Base-by-base conservation (phyloP, 1,284 basidiomycete genomes). In the Singerocomus inundabilis region DNA sequence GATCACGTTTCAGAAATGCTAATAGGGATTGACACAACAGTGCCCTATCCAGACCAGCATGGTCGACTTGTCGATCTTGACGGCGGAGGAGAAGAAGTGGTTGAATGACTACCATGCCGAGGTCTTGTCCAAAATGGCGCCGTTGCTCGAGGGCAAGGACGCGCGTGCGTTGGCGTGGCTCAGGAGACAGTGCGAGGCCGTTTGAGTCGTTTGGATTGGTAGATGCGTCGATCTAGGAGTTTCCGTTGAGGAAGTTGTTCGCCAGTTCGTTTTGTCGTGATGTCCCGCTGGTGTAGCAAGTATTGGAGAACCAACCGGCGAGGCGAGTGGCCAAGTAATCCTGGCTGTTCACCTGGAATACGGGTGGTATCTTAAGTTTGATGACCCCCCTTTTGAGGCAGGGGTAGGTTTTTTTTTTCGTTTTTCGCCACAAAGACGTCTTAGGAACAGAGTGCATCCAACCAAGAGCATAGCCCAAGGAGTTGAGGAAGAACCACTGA, bases 1-100 rank as follows among this genome's bases (percentile, higher is more conserved):
- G 11, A 58, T 59, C 28, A 41, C 39, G 36, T 46, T 12, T 32
- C 21, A 4, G 49, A 18, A 31, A 18, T 5, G 6, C 35, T 61
- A 13, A 63, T n/a, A 6, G 15, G n/a, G 13, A 11, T 41, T 36
- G 31, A 26, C 10, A 16, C 16, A 43, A 26, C 16, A 86, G 86
- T 89, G 82, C 55, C 96, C 96, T 0, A 93, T 98, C 36, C 91
- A 96, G 61, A 91, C 87, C 51, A 91, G 82, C 50, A 77, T 99
- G 38, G 72, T 98, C 35, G 86, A 95, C 50, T 54, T 70, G 4
- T 64, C 67, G 0, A 69, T 99, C 39, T 67, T 99, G 41, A 78
- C 78, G 5, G 71, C 61, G 6, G 73, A 77, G 24, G 95, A 98
- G 73, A 78, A 76, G 55, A 68, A 69, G 46, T 99, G 96, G 96